Conservation (phyloP, 2,329 filamentous ascomycete species). For the Exophiala spinifera region DNA sequence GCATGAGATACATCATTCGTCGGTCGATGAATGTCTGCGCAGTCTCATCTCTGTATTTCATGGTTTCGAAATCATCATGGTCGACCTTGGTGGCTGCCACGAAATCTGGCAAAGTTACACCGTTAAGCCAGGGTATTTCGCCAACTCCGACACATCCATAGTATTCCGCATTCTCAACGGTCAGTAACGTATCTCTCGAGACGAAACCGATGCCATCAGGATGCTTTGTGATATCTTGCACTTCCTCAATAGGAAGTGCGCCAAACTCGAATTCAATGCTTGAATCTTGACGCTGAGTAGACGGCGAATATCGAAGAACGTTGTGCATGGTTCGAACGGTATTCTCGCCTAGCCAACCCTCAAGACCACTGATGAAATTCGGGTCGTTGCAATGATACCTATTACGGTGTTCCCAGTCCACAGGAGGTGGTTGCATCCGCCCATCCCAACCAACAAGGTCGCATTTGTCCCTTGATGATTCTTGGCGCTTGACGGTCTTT, state of each 20-base stretch:
- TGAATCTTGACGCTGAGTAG: background rate
- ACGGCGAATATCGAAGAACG: background rate
- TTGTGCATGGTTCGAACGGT: conserved; percentile 6
- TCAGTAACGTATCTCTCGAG: conserved; percentile 12
- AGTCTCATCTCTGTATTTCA: conserved; percentile 34
- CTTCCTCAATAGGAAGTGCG: conserved; percentile 5
- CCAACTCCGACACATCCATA: conserved; percentile 13
- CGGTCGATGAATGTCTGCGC: conserved; percentile 33
- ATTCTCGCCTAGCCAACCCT: conserved; percentile 31
- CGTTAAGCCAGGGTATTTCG: background rate
- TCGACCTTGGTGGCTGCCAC: conserved; percentile 30
- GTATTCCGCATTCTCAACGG: conserved; percentile 11
- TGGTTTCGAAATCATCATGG: conserved; percentile 19
- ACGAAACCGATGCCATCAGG: conserved; percentile 27
- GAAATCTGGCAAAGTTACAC: conserved; percentile 12
- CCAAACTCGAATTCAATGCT: conserved; percentile 11
- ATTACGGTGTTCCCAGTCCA: conserved; percentile 46
- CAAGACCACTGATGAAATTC: conserved; percentile 30
- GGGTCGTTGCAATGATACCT: conserved; percentile 30
- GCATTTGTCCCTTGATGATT: conserved; percentile 6
- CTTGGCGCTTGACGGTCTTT: conserved; percentile 9
- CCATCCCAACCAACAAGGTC: conserved; percentile 44
- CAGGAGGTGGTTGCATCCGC: conserved; percentile 45
- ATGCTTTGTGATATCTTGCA: conserved; percentile 20
- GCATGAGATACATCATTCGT: conserved; percentile 17